Base-by-base conservation (phyloP, 495 filamentous ascomycete genomes). In the Oidiodendron maius region DNA sequence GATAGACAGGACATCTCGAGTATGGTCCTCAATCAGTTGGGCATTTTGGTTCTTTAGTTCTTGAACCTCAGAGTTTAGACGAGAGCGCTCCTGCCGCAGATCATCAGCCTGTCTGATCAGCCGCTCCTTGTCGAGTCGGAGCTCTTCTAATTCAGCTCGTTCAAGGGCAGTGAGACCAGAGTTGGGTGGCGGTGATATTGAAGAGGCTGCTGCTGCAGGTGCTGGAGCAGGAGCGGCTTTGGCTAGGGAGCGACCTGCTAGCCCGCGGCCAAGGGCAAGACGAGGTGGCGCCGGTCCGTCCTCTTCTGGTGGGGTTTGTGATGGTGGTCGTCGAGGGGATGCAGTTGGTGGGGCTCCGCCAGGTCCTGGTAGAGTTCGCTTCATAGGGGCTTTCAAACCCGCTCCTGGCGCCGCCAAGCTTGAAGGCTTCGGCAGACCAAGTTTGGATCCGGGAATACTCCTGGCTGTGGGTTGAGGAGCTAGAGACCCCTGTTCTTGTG, bases 1-100 rank as follows among this genome's bases (percentile, higher is more conserved):
- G 65, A 97, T 91, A 55, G 87, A 88, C 17, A 99, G 76, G 9
- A 96, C 87, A 61, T 97, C 93, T 42, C 91, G 73, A 2, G 94
- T 99, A 59, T 96, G 91, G 56, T 97, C 93, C 68, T 99, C 94
- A 43, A 97, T 97, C 13, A 97, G 74, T 54, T 95, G 85, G 13
- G 94, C 93, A 56, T 99, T 97, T 59, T 96, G 86, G 54, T 95
- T 90, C 63, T 91, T 89, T 1, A 96, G 73, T 61, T 96, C 91
- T 44, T 86, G 82, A 39, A 96, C 78, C 52, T 91, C 85, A 0
- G 85, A 89, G 35, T 74, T 76, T 9, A 91, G 71, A 51, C 79
- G 86, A 15, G 81, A 74, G 36, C 86, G 81, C 35, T 94, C 87
- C 21, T 81, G 71, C 15, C 85, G 81, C 42, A 89, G 68, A 15